Evolutionary conservation across 1,139 yeast genomes (phyloP), one percentile per base, ranked within the genome.

Genomic region (Sugiyamaella paludigena): DNA sequence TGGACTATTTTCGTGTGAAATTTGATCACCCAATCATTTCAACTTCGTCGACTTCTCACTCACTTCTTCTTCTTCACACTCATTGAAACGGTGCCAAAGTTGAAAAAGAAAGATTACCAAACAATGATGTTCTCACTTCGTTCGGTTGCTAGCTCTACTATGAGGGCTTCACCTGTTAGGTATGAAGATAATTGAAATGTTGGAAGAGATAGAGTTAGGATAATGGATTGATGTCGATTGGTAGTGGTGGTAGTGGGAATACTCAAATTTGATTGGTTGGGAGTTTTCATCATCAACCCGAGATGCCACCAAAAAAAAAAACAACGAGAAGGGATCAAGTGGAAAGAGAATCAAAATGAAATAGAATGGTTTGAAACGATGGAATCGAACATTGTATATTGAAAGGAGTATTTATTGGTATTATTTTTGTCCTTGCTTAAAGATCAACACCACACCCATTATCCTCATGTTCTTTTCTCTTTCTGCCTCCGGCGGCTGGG

Each of bases 41-140:
- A 19, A 19, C 24, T 19, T 19, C 3, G 24, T 19, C 24, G 3
- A 4, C 24, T 19, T 19, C 24, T 19, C n/a, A n/a, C n/a, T n/a
- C n/a, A n/a, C n/a, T n/a, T n/a, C 24, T 19, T 19, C 24, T 5
- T 5, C 31, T 40, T 40, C 43, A 32, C 40, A 24, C 43, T 31
- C 28, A 13, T 24, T 32, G 36, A 16, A 36, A 31, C 43, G 32
- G n/a, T n/a, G n/a, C n/a, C n/a, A n/a, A n/a, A n/a, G n/a, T n/a
- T 40, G 12, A 16, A 11, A 13, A 24, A 32, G n/a, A 19, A 40
- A 19, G 36, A 40, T 12, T 28, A 40, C 36, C 24, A 9, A 29
- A 13, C 24, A 19, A 34, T 24, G 16, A 62, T 62, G 65, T 59
- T 59, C 50, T 63, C 65, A 47, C 59, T 62, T 56, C 64, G 65